phyloP scores from a whole-genome alignment of 257 asterid genomes.

The Jacaranda mimosifolia region DNA sequence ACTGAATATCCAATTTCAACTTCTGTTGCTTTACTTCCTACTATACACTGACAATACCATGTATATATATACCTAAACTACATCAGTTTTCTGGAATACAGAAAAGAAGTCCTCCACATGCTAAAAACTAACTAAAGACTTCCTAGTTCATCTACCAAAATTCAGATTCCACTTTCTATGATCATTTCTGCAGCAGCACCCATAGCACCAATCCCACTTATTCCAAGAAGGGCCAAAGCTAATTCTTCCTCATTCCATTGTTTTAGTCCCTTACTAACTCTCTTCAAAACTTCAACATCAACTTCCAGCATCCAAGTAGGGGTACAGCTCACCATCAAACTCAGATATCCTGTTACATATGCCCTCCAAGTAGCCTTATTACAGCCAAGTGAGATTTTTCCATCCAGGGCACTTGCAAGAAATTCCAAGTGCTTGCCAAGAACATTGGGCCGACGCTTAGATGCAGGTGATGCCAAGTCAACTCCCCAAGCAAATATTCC shows the following conservation, averaged over 20 bases:
- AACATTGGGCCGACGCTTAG: conserved; percentile 60
- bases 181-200: conserved; percentile 96
- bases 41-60: background rate
- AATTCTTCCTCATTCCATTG: conserved; percentile 88
- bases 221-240: conserved; percentile 78
- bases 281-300: conserved; percentile 72
- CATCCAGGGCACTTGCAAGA: conserved; percentile 77
- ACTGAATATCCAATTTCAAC: background rate
- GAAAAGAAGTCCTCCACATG: background rate
- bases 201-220: conserved; percentile 80
- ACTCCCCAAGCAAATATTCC: conserved; percentile 88
- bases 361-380: conserved; percentile 82
- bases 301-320: conserved; percentile 92
- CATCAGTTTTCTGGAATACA: background rate
- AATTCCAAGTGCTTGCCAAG: conserved; percentile 74
- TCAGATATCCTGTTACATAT: conserved; percentile 73
- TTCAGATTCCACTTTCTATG: conserved; percentile 50
- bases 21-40: conserved; percentile 4
- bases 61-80: background rate
- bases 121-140: background rate
- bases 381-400: conserved; percentile 88
- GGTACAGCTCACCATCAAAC: conserved; percentile 83
- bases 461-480: conserved; percentile 62
- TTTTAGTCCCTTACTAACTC: conserved; percentile 78
- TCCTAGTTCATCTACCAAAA: conserved; percentile 2